Evolutionary conservation across 2,329 filamentous ascomycete species (phyloP), one percentile per base, ranked within the genome.

Genomic region (Phyllosticta citrichinensis): DNA sequence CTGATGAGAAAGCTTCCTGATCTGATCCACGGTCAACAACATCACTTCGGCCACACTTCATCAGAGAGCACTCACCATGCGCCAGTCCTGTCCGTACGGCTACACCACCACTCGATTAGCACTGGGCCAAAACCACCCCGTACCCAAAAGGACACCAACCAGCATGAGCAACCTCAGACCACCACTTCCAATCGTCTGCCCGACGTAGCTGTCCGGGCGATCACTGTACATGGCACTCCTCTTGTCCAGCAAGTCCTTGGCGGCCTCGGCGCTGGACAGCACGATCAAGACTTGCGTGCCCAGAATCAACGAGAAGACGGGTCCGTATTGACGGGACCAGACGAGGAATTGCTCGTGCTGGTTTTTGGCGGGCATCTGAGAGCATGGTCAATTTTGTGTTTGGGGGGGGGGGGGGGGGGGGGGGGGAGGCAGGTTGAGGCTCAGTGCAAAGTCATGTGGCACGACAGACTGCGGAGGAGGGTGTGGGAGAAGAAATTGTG

Each of bases 211-310:
- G 5, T 74, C 71, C 11, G 74, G 74, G 0, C 81, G 72, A 14
- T 76, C 75, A 0, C 79, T 81, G 67, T 83, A 83, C 14, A 80
- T 80, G 14, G 63, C 68, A 53, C 79, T 78, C 47, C 76, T 70
- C 62, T 79, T 78, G 60, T 83, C 81, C 2, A 83, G 63, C 3
- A 83, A 66, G 6, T 83, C 80, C 57, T 79, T 81, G 33, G 83
- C 74, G 0, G 74, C 75, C 57, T 73, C 63, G 27, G 77, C 75
- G 0, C 74, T 76, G 0, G 73, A 77, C 0, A 83, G 67, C 0
- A 83, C 76, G 17, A 83, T 70, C 64, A 81, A 68, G 5, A 73
- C 70, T 51, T 77, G 74, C 0, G 77, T 77, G 0, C 81, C 81
- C 0, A 82, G 69, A 1, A 81, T 79, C 2, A 83, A 69, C 0